Base-by-base conservation (phyloP, 2,329 filamentous ascomycete genomes). In the Aspergillus pseudonomiae region DNA sequence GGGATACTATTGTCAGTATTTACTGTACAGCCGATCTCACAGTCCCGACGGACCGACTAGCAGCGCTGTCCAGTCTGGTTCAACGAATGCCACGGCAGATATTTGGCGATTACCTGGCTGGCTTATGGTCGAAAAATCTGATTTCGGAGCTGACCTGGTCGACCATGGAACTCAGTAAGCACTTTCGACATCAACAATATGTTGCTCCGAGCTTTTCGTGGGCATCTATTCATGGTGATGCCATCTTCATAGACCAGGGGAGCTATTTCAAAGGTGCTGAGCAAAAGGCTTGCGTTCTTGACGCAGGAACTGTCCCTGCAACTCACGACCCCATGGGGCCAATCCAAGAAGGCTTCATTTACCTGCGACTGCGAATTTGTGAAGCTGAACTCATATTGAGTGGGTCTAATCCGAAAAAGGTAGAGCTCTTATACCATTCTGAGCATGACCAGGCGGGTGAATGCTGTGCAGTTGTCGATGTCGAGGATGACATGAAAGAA, bases 351-450 rank as follows among this genome's bases (percentile, higher is more conserved):
- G 32, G 32, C 1, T 34, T 34, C 32, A 34, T 34, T 12, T 5
- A 12, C 32, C 3, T 34, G 32, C 11, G 32, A 34, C 11, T 34
- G 32, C 32, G 3, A 4, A 5, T 34, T 12, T 34, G 32, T 1
- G 32, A 34, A 12, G 32, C 32, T 3, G 1, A 12, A 4, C 1
- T 34, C 11, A 12, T 34, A 34, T 34, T 10, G 10, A 12, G 2
- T 34, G 1, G 0, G 4, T 1, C 0, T 34, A 10, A 34, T 34
- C 0, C 2, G 11, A 3, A 9, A 12, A 1, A 11, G 11, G 11
- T 34, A 1, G 0, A 34, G 10, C 11, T 34, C 0, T 1, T 1
- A 5, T 34, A 12, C 3, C 3, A 4, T 5, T 12, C 10, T 12
- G 1, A 34, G 12, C 0, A 12, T 34, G 32, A 10, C 32, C 32